Base-by-base conservation (phyloP, 139 green algal species). In the Yamagishiella unicocca region DNA sequence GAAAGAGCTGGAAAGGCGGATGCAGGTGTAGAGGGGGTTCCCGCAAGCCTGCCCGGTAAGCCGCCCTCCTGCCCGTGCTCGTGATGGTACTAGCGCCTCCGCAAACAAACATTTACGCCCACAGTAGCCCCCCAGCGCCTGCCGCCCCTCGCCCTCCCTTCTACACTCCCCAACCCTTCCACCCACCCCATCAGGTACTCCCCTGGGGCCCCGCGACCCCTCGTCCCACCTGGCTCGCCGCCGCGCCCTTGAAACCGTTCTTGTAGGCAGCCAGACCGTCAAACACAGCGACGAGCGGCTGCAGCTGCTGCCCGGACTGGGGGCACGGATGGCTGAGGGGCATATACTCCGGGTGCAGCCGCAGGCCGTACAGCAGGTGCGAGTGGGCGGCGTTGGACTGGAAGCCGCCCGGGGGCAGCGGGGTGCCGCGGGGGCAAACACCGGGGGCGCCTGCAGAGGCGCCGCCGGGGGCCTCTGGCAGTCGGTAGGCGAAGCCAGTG, bases 191-290 rank as follows among this genome's bases (percentile, higher is more conserved):
- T n/a, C n/a, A n/a, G n/a, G n/a, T n/a, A n/a, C n/a, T n/a, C n/a
- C n/a, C n/a, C n/a, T n/a, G n/a, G n/a, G n/a, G n/a, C n/a, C n/a
- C n/a, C n/a, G n/a, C n/a, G n/a, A n/a, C n/a, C n/a, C n/a, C n/a
- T n/a, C n/a, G n/a, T n/a, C 74, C 43, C 53, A 74, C 77, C 82
- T 91, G 82, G 8, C 92, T 95, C 4, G 88, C 89, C 33, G 93
- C 90, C 0, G 86, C 84, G 58, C 92, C 89, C 76, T 93, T 94
- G 68, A 94, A 89, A n/a, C 91, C 93, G 81, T 95, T 95, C 82
- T 93, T 93, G 87, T 93, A 95, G 4, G 79, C 31, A 3, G 85
- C 72, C 22, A 95, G 67, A 25, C 88, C 85, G 1, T 90, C 31
- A 50, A 94, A 94, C 31, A 87, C 77, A 35, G 91, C 91, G 1